Conservation (phyloP, 139 green algal species). For the Auxenochlorella pyrenoidosa region DNA sequence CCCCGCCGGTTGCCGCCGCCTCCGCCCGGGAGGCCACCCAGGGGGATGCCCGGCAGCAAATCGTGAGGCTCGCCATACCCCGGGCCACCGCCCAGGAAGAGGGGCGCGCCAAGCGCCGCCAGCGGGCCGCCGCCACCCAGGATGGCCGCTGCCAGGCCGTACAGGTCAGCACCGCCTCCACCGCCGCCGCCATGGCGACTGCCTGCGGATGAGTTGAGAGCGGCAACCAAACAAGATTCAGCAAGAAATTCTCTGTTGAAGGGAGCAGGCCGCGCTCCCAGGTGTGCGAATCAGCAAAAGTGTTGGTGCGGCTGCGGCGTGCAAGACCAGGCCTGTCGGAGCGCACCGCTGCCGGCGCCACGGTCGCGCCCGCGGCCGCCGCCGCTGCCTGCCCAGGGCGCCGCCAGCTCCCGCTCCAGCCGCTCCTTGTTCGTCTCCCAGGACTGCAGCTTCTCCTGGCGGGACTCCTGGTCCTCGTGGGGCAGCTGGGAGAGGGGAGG, state of each 20-base stretch:
- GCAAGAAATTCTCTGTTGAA: neutral
- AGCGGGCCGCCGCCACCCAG: neutral
- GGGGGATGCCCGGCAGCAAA: neutral
- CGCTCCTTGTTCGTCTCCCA: neutral
- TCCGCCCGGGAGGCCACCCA: neutral
- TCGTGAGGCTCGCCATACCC: neutral
- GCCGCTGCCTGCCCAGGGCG: conserved; percentile 3
- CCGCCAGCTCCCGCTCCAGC: neutral
- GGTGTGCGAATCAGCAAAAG: neutral
- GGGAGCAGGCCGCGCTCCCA: neutral
- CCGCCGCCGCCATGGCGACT: neutral
- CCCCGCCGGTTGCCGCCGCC: neutral
- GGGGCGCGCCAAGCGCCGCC: neutral
- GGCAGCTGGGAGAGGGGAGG: neutral
- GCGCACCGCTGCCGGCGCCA: neutral
- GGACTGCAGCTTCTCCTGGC: neutral
- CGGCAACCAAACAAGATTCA: neutral
- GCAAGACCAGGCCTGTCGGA: neutral
- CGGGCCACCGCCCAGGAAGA: neutral
- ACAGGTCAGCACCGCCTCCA: neutral
- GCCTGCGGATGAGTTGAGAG: neutral
- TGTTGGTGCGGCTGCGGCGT: neutral
- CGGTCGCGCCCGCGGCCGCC: neutral
- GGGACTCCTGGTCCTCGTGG: neutral
- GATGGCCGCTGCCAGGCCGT: conserved; percentile 10